Evolutionary conservation across 2,329 filamentous ascomycete species (phyloP).

Genomic region (Aspergillaceae sp.): DNA sequence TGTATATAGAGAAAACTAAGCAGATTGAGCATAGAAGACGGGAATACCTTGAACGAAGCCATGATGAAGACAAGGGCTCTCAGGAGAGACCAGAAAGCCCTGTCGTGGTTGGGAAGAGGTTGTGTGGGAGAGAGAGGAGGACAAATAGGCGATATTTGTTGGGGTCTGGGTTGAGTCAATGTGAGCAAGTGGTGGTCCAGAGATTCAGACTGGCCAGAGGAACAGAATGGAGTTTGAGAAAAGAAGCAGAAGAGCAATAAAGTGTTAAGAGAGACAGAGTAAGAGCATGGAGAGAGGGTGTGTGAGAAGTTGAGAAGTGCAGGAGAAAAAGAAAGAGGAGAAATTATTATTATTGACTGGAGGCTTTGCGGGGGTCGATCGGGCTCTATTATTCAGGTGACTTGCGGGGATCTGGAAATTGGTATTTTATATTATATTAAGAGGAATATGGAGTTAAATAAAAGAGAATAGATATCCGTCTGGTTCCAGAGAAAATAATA

Average conservation of each 20-base stretch:
- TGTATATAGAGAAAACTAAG: neutral
- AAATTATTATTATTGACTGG: neutral
- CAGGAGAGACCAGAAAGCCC: conserved; percentile 21
- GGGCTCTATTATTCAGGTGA: too few relatives aligned
- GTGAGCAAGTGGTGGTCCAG: neutral
- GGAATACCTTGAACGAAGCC: conserved; percentile 34
- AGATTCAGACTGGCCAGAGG: conserved; percentile 3
- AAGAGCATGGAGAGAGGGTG: conserved; percentile 7
- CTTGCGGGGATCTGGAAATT: neutral
- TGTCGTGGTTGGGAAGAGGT: neutral
- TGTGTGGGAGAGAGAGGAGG: conserved; percentile 3
- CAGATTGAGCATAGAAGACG: neutral
- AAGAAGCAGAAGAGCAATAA: conserved; percentile 2
- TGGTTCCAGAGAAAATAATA: neutral
- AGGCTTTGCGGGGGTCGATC: neutral
- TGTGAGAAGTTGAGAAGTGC: conserved; percentile 6
- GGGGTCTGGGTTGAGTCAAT: too few relatives aligned
- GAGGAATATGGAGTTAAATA: neutral
- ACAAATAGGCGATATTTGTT: neutral
- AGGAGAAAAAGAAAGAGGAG: conserved; percentile 8
- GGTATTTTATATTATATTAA: too few relatives aligned
- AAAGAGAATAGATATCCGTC: neutral
- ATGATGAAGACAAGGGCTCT: conserved; percentile 23
- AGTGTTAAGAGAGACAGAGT: conserved; percentile 4
- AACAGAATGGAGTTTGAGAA: conserved; percentile 4